Percentiles rank a stretch among this genome's conserved stretches.
These are phyloP conservation scores for Pholiota microspora DNA, from an alignment of 768 basidiomycete species.

Conservation along the genomic window DNA sequence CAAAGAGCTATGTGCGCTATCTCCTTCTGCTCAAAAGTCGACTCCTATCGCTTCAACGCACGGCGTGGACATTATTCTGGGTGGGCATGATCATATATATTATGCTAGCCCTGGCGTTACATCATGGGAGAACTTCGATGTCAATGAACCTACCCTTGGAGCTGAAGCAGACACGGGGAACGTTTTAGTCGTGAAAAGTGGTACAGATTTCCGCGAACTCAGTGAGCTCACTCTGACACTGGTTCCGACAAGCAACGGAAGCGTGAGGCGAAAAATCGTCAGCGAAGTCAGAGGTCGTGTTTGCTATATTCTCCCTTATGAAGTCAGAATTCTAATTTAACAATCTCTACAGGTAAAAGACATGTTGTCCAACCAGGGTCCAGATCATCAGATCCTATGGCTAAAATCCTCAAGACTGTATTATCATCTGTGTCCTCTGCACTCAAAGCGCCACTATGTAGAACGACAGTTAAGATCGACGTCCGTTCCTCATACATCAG, in stretches of 20 bases:
- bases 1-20: conserved; percentile 58
- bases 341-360: conserved; percentile 51
- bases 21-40: conserved; percentile 49
- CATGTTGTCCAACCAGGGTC: conserved; percentile 60
- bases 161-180: conserved; percentile 73
- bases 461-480: conserved; percentile 63
- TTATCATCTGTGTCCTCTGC: conserved; percentile 68
- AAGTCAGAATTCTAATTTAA: background rate
- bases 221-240: conserved; percentile 73
- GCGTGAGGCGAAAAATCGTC: conserved; percentile 65
- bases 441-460: conserved; percentile 76
- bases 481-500: conserved; percentile 75
- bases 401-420: conserved; percentile 56
- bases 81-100: conserved; percentile 89
- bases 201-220: conserved; percentile 86
- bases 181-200: conserved; percentile 78
- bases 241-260: conserved; percentile 54
- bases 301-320: background rate
- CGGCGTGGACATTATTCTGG: conserved; percentile 81
- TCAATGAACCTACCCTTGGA: conserved; percentile 50
- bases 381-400: conserved; percentile 53
- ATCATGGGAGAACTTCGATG: conserved; percentile 66
- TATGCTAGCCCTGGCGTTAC: conserved; percentile 66
- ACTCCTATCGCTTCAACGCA: conserved; percentile 50
- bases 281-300: conserved; percentile 52